These are phyloP conservation scores for Adansonia grandidieri DNA, from an alignment of 441 rosid genomes.

Conservation along the genomic window DNA sequence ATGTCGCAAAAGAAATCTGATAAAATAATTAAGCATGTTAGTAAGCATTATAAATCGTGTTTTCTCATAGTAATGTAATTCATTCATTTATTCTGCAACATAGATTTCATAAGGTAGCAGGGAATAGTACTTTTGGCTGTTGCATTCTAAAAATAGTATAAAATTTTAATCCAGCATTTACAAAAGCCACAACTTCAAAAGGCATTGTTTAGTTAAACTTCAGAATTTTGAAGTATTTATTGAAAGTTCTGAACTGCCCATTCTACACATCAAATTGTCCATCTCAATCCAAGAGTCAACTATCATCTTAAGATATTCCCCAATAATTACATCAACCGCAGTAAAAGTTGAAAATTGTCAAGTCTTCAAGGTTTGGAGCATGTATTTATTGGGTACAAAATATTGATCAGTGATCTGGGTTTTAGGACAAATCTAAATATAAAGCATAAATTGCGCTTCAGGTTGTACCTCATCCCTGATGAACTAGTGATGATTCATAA, in stretches of 20 bases:
- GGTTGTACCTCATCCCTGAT: neutral
- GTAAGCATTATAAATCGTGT: constrained; percentile 2
- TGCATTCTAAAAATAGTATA: neutral
- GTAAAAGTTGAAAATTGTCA: neutral
- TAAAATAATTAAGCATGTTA: constrained; percentile 27
- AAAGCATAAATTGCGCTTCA: neutral
- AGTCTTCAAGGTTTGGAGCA: neutral
- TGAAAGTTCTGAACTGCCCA: neutral
- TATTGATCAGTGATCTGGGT: neutral
- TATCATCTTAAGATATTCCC: neutral
- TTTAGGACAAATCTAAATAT: neutral
- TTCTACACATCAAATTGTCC: constrained; percentile 13
- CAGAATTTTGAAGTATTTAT: constrained; percentile 1
- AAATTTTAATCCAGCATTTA: neutral
- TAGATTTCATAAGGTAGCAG: neutral
- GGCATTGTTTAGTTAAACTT: constrained; percentile 1
- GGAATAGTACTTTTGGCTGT: neutral
- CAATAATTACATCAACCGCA: neutral
- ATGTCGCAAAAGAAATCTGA: constrained; percentile 64
- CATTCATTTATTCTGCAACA: neutral
- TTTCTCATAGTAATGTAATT: constrained; percentile 1
- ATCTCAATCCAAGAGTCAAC: neutral
- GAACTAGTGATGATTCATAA: neutral
- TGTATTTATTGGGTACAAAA: neutral
- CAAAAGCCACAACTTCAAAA: constrained; percentile 13